phyloP scores from a whole-genome alignment of 2,329 filamentous ascomycete species.

The Fusarium heterosporum region DNA sequence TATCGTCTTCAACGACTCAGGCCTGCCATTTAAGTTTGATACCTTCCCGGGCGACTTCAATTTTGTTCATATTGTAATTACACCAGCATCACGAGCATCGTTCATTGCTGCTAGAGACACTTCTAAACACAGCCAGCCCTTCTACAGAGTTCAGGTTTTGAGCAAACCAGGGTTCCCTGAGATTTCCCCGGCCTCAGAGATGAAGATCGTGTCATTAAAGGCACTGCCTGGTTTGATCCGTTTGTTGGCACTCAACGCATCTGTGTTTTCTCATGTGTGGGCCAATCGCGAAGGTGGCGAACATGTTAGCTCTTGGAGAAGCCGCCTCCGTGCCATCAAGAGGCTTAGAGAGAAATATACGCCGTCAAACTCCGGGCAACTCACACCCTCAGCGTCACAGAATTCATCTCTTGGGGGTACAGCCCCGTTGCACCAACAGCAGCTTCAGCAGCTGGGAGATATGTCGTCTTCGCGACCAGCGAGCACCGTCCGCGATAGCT shows the following conservation, averaged over 20 bases:
- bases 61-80: conserved; percentile 96
- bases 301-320: conserved; percentile 90
- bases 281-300: conserved; percentile 79
- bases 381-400: conserved; percentile 48
- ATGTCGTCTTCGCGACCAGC: conserved; percentile 54
- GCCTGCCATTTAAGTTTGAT: conserved; percentile 87
- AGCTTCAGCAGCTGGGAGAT: conserved; percentile 39
- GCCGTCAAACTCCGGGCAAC: conserved; percentile 54
- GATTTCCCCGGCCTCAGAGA: conserved; percentile 88
- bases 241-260: conserved; percentile 90
- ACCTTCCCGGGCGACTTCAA: conserved; percentile 97
- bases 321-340: conserved; percentile 85
- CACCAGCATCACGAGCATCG: conserved; percentile 82
- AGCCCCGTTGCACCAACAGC: conserved; percentile 38
- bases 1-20: conserved; percentile 97
- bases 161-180: conserved; percentile 90
- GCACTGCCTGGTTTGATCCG: conserved; percentile 88
- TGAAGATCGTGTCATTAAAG: conserved; percentile 87
- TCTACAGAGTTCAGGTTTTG: conserved; percentile 91
- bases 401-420: conserved; percentile 47
- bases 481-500: conserved; percentile 69
- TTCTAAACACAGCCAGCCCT: conserved; percentile 60
- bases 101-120: conserved; percentile 74
- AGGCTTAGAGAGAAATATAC: conserved; percentile 78
- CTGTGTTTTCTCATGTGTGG: conserved; percentile 95